Percentiles rank a stretch among this genome's conserved stretches.
Conservation (phyloP, 2,329 filamentous ascomycete genomes). For the Monosporascus sp. region DNA sequence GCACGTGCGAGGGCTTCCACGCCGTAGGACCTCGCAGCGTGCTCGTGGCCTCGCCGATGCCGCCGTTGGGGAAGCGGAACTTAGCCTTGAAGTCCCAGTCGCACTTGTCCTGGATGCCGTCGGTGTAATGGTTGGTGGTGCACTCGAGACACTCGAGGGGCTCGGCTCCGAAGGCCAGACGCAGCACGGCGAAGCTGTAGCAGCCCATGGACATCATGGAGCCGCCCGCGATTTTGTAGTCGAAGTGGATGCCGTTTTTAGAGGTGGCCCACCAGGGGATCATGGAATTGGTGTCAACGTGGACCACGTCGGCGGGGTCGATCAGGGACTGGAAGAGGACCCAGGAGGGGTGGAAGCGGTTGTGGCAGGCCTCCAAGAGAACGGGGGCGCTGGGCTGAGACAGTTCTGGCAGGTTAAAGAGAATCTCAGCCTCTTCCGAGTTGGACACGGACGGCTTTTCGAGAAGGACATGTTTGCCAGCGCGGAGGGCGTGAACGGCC, state of each 20-base stretch:
- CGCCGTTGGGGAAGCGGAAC: constrained; percentile 34
- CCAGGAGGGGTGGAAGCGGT: constrained; percentile 33
- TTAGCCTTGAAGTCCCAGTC: constrained; percentile 29
- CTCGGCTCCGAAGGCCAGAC: constrained; percentile 32
- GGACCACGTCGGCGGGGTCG: constrained; percentile 16
- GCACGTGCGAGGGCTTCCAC: constrained; percentile 13
- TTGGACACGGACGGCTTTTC: constrained; percentile 38
- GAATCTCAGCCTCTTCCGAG: constrained; percentile 24
- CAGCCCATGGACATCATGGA: constrained; percentile 30
- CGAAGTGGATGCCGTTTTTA: constrained; percentile 28
- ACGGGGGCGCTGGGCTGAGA: constrained; percentile 26
- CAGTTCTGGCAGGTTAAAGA: constrained; percentile 27
- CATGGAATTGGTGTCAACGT: constrained; percentile 17
- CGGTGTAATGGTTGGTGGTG: constrained; percentile 13
- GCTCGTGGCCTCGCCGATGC: constrained; percentile 24
- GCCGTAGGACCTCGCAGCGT: constrained; percentile 18
- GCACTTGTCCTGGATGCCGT: constrained; percentile 25
- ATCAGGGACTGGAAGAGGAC: constrained; percentile 27
- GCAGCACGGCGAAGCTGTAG: constrained; percentile 33
- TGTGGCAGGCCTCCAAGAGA: constrained; percentile 38
- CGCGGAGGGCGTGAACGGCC: constrained; percentile 31
- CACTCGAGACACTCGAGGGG: constrained; percentile 32
- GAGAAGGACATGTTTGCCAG: constrained; percentile 40
- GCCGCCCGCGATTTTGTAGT: constrained; percentile 9
- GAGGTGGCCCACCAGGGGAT: constrained; percentile 16